Evolutionary conservation across 495 filamentous ascomycete species (phyloP), one percentile per base, ranked within the genome.

Genomic region (Letharia columbiana): DNA sequence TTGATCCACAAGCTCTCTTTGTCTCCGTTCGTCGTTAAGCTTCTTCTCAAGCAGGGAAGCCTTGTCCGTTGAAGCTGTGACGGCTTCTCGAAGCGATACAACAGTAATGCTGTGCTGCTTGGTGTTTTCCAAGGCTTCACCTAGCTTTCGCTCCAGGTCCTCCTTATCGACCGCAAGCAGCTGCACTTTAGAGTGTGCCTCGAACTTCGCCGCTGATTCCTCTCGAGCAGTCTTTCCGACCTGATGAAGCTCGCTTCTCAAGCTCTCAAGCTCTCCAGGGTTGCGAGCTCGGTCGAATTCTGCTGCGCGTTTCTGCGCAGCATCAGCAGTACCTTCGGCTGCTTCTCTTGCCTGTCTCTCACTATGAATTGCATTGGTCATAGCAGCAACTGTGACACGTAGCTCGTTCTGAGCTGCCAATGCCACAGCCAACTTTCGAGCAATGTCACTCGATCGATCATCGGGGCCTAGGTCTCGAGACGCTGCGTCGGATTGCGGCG

Each of bases 221-320:
- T 98, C 91, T 63, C 94, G 80, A 37, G 87, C 84, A 44, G 84
- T 83, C 37, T 84, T 87, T 71, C 95, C 86, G 2, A 81, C 78
- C 66, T 89, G 83, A 70, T 96, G 91, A 37, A 99, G 76, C 70
- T 96, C 90, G 6, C 89, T 86, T 66, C 91, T 87, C 56, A 99
- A 77, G 45, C 85, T 87, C 75, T 97, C 94, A 6, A 92, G 80
- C 70, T 97, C 92, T 1, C 88, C 82, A 12, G 89, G 82, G 61
- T 88, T 91, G 66, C 86, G 88, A 67, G 94, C 89, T 75, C 91
- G 88, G 69, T 97, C 92, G 10, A 98, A 78, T 67, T 96, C 91
- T 13, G 85, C 81, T 72, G 96, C 85, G 35, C 93, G 85, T 75
- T 86, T 89, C 69, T 96, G 85, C 23, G 91, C 89, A 28, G 90